These are phyloP conservation scores for Esteya vermicola DNA, from an alignment of 2,329 filamentous ascomycete genomes.

Conservation along the genomic window DNA sequence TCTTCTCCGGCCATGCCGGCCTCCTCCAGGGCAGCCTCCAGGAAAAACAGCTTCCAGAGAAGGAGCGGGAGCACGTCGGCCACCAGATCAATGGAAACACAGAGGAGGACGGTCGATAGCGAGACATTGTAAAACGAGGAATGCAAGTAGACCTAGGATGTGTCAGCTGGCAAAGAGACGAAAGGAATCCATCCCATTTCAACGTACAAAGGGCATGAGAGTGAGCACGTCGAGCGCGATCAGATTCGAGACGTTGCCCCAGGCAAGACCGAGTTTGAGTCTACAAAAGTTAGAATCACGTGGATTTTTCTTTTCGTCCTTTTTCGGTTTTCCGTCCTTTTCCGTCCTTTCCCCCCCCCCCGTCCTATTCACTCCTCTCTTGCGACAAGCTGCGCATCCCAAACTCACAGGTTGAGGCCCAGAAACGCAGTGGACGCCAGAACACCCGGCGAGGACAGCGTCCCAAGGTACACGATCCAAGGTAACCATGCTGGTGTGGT, in stretches of 20 bases:
- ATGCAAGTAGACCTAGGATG: constrained; percentile 52
- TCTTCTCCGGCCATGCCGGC: not conserved
- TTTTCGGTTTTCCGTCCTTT: too few species aligned
- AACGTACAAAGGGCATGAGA: constrained; percentile 54
- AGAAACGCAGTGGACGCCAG: not conserved
- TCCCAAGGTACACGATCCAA: not conserved
- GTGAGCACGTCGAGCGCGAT: constrained; percentile 53
- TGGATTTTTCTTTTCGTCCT: too few species aligned
- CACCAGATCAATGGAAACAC: not conserved
- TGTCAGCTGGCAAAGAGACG: constrained; percentile 1
- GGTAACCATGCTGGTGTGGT: not conserved
- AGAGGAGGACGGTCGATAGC: not conserved
- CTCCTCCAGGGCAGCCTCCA: not conserved
- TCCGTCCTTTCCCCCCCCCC: too few species aligned
- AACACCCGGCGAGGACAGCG: not conserved
- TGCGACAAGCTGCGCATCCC: too few species aligned
- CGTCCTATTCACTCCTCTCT: too few species aligned
- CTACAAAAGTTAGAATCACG: too few species aligned
- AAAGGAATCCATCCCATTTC: not conserved
- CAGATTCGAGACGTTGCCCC: constrained; percentile 53
- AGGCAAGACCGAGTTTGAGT: constrained; percentile 56
- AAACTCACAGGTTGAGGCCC: constrained; percentile 4
- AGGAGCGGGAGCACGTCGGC: constrained; percentile 3
- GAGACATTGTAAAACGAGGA: constrained; percentile 60
- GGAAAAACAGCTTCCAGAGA: constrained; percentile 1